Evolutionary conservation across 2,329 filamentous ascomycete species (phyloP), one percentile per base, ranked within the genome.

Genomic region (Clonostachys byssicola): DNA sequence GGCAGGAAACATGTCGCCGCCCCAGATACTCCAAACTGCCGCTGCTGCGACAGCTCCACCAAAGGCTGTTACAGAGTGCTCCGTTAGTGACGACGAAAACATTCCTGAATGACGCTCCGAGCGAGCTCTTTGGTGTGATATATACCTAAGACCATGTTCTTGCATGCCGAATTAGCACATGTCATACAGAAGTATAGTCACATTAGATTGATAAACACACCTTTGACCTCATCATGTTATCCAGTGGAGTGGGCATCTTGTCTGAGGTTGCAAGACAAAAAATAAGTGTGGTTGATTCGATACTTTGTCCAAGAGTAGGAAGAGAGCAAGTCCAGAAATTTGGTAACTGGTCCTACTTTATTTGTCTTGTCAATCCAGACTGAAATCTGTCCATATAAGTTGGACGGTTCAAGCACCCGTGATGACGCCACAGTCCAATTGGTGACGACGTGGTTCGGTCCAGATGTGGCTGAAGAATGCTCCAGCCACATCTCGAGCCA

Each of bases 1-100:
- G 5, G 79, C 66, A 1, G 92, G 92, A 59, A 96, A 95, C 59
- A 96, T 79, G 52, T 92, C 89, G 46, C 81, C 78, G 48, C 90
- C 90, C 85, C 88, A 95, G 57, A 96, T 92, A 16, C 81, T 80
- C 86, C 88, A 96, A 40, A 81, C 83, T 14, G 90, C 87, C 3
- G 87, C 90, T 3, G 88, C 89, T 7, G 88, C 88, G 13, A 96
- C 80, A 45, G 95, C 77, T 10, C 88, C 89, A 5, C 87, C 84
- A 62, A 96, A 96, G 16, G 85, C 89, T 85, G 70, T 57, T 58
- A 43, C n/a, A 34, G 52, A 54, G 17, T 39, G 36, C 17, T 39
- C 3, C 2, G 23, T 30, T 30, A 30, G 10, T 30, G 23, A 30
- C 9, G 23, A 30, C 23, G 9, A 30, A 10, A 30, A 30, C 23